Percentiles rank a stretch among this genome's conserved stretches.
These are phyloP conservation scores for Pisolithus orientalis DNA, from an alignment of 768 basidiomycete genomes.

Conservation along the genomic window DNA sequence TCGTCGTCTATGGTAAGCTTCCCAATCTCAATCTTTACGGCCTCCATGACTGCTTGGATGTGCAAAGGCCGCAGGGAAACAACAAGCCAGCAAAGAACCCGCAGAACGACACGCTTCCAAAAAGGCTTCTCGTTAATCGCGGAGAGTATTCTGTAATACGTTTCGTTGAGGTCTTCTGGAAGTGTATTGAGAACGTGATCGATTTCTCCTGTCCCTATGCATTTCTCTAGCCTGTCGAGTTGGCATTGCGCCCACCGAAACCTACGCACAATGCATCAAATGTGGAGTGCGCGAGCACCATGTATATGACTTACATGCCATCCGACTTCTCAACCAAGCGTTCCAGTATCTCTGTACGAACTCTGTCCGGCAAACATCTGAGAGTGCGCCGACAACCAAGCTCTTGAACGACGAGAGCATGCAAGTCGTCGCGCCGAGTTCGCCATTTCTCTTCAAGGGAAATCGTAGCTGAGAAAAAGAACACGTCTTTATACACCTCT, in stretches of 20 bases:
- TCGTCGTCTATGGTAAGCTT: constrained; percentile 3
- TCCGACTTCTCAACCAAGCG: constrained; percentile 8
- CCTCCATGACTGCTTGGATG: constrained; percentile 9
- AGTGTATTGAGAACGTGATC: constrained; percentile 10
- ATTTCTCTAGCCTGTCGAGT: constrained; percentile 8
- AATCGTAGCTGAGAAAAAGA: constrained; percentile 2
- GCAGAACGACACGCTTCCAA: constrained; percentile 2
- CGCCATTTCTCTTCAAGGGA: constrained; percentile 6
- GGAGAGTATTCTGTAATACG: constrained; percentile 15
- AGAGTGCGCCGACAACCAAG: constrained; percentile 5
- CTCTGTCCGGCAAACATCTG: not conserved
- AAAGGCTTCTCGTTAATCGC: constrained; percentile 3
- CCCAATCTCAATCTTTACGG: constrained; percentile 6
- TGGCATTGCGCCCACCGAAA: constrained; percentile 21
- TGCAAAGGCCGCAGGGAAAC: constrained; percentile 10
- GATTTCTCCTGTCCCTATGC: constrained; percentile 6
- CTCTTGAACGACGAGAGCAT: constrained; percentile 9
- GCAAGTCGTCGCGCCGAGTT: constrained; percentile 7
- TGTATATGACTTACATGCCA: constrained; percentile 11
- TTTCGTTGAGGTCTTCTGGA: constrained; percentile 14
- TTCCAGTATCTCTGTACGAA: constrained; percentile 8
- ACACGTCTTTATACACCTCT: not conserved
- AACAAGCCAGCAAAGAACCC: constrained; percentile 14
- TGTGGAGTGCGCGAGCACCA: not conserved
- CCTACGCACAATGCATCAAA: constrained; percentile 1